phyloP scores from a whole-genome alignment of 257 asterid species.

The Nicotiana otophora region DNA sequence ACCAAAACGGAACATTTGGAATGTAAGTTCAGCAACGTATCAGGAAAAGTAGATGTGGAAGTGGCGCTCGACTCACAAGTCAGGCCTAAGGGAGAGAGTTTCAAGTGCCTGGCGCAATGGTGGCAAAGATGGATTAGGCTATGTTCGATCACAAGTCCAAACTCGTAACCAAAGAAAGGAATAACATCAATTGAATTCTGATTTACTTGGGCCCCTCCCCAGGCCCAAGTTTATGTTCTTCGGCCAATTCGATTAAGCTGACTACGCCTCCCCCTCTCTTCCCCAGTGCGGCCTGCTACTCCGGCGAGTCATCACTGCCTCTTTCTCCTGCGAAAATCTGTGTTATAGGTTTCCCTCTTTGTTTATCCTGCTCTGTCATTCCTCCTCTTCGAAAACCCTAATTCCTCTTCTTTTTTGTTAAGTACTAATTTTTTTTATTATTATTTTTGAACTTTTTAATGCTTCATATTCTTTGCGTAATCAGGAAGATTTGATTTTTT shows the following conservation, averaged over 20 bases:
- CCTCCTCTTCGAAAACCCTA: background rate
- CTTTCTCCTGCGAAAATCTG: background rate
- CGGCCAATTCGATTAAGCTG: background rate
- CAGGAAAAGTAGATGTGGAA: too few species aligned
- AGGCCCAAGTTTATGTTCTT: background rate
- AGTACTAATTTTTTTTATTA: too few species aligned
- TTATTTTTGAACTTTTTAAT: too few species aligned
- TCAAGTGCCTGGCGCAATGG: too few species aligned
- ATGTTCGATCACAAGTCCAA: too few species aligned
- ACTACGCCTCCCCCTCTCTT: background rate
- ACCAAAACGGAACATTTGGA: too few species aligned
- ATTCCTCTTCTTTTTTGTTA: background rate
- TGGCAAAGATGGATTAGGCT: too few species aligned
- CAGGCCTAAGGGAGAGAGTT: too few species aligned
- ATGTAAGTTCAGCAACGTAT: too few species aligned
- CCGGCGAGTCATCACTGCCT: background rate
- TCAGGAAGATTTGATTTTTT: background rate
- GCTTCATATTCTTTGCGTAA: background rate
- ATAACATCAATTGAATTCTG: too few species aligned
- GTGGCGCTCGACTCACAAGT: too few species aligned
- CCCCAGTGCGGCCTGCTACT: background rate
- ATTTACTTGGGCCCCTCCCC: background rate
- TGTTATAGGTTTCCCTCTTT: background rate
- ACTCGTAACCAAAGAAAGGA: too few species aligned
- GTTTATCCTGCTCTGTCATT: background rate